Percentiles rank a stretch among this genome's conserved stretches.
Evolutionary conservation across 805 yeast species (phyloP).

Genomic region (Wickerhamiella musiphila): DNA sequence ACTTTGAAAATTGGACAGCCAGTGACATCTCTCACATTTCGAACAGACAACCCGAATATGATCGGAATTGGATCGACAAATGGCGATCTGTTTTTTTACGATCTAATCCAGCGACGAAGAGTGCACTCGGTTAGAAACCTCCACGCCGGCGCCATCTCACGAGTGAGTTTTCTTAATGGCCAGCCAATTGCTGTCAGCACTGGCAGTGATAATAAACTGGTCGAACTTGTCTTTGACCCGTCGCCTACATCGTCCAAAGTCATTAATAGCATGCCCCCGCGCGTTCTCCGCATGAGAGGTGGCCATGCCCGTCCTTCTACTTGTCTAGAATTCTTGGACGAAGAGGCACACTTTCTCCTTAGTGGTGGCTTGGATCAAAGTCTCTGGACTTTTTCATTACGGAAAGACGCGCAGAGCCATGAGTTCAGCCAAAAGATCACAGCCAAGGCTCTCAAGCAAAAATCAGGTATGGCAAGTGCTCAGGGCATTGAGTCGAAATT

Average conservation of each 20-base stretch:
- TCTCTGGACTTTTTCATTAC: conserved; percentile 78
- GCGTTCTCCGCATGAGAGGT: conserved; percentile 82
- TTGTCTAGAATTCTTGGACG: conserved; percentile 56
- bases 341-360: conserved; percentile 62
- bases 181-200: conserved; percentile 80
- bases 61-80: conserved; percentile 57
- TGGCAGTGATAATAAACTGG: conserved; percentile 80
- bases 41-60: conserved; percentile 82
- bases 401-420: conserved; percentile 94
- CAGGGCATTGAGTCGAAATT: conserved; percentile 43
- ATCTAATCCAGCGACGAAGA: conserved; percentile 51
- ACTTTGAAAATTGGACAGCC: conserved; percentile 25
- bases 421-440: conserved; percentile 64
- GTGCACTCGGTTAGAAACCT: conserved; percentile 59
- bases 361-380: conserved; percentile 78
- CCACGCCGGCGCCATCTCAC: conserved; percentile 70
- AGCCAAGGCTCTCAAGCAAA: conserved; percentile 15
- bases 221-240: conserved; percentile 89
- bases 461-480: conserved; percentile 5
- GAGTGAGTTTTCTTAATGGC: conserved; percentile 63
- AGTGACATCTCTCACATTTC: conserved; percentile 49
- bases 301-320: conserved; percentile 94
- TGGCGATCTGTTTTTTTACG: conserved; percentile 80
- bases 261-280: conserved; percentile 69
- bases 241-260: conserved; percentile 40